Evolutionary conservation across 1,284 basidiomycete genomes (phyloP).

Genomic region (Xerocomus amazonicus): DNA sequence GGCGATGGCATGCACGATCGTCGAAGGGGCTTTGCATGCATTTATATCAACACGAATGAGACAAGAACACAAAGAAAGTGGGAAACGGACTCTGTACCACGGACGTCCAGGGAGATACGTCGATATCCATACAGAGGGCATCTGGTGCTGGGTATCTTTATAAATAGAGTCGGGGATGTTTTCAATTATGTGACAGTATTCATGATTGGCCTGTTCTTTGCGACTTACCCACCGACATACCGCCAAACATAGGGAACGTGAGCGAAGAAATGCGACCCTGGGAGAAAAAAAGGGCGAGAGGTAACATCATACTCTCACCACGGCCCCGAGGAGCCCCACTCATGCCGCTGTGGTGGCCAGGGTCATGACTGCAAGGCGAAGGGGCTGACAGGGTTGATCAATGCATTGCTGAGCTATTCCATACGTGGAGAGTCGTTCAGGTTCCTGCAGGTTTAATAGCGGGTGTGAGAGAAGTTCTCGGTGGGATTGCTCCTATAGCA

Average conservation of each 20-base stretch:
- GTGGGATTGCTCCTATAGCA: too few relatives aligned
- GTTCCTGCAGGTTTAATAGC: too few relatives aligned
- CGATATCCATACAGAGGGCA: neutral
- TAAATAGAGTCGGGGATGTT: neutral
- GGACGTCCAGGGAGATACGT: neutral
- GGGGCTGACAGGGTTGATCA: neutral
- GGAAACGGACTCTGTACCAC: neutral
- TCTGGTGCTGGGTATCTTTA: neutral
- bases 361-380: neutral
- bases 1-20: slow-evolving; percentile 14
- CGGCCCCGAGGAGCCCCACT: neutral
- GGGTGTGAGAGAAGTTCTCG: too few relatives aligned
- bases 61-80: neutral
- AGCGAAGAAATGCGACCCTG: slow-evolving; percentile 2
- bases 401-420: too few relatives aligned
- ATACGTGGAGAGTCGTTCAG: too few relatives aligned
- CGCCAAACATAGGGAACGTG: neutral
- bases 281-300: slow-evolving; percentile 1
- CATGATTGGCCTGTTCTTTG: neutral
- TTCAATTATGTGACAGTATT: neutral
- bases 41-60: neutral
- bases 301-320: neutral
- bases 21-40: slow-evolving; percentile 17
- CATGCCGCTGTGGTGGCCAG: neutral
- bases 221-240: neutral